Base-by-base conservation (phyloP, 2,329 filamentous ascomycete genomes). In the Diaporthe sp. region DNA sequence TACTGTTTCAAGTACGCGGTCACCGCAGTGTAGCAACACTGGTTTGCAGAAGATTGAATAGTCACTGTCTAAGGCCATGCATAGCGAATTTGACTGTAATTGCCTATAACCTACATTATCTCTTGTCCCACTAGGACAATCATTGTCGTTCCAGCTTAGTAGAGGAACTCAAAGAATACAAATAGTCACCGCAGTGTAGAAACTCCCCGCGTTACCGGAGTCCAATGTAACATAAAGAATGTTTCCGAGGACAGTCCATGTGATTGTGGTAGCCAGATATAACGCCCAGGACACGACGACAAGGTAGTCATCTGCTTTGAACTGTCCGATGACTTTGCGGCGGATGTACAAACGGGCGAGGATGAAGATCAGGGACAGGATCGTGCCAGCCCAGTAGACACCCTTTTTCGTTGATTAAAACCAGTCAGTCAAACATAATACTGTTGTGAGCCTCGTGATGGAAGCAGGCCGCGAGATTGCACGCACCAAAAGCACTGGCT, bases 261-360 rank as follows among this genome's bases (percentile, higher is more conserved):
- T 42, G 13, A 61, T 28, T 19, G 58, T 61, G 12, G 37, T 19
- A 19, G 22, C 34, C 37, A 42, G 9, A 25, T 42, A 61, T 2
- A 42, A 37, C 4, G 22, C 37, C 58, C 58, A 61, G 3, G 58
- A 34, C n/a, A 15, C 58, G 13, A 19, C 37, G 37, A 61, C 58
- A 31, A 61, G 58, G 25, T 61, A 61, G 58, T 61, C 58, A 28
- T 61, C 58, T 15, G 58, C 37, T 28, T 42, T 42, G n/a, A 61
- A 61, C 42, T 61, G 13, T 28, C 58, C 37, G 4, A 61, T 42
- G 37, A 61, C 58, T 42, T 17, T 61, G 10, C 22, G 58, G 37
- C 58, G 58, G 58, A 42, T 61, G 15, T 42, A 61, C 3, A 61
- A n/a, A 42, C 58, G 58, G 37, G 37, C 13, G 13, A 61, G 58